These are phyloP conservation scores for Porcisia deanei DNA, from an alignment of 208 protist genomes.

Conservation along the genomic window DNA sequence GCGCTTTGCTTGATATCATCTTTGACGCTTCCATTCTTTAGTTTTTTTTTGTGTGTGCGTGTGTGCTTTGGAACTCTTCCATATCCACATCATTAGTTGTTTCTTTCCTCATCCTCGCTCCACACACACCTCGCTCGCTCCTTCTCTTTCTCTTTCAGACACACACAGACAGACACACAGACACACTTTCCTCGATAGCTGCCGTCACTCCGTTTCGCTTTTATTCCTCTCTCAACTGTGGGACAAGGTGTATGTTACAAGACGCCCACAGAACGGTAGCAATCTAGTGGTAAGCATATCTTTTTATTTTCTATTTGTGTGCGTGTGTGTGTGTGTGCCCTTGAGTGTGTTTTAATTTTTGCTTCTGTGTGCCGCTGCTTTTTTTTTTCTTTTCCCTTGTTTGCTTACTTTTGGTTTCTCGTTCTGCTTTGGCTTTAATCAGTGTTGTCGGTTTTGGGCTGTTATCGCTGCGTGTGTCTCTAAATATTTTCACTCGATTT, in stretches of 20 bases:
- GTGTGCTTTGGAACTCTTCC: neutral
- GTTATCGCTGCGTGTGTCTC: neutral
- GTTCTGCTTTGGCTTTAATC: neutral
- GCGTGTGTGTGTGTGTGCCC: neutral
- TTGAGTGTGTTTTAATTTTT: neutral
- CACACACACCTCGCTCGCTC: neutral
- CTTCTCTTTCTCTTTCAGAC: neutral
- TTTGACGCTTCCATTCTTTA: neutral
- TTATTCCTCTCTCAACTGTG: neutral
- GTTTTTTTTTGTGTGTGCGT: neutral
- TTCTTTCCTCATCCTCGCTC: too few relatives aligned
- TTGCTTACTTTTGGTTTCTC: neutral
- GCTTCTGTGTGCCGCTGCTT: neutral
- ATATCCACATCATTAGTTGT: too few relatives aligned
- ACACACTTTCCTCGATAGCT: neutral
- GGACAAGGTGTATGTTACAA: neutral
- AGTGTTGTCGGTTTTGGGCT: neutral
- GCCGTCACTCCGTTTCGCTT: neutral
- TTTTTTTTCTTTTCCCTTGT: neutral
- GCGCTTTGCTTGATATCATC: neutral
- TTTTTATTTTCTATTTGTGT: too few relatives aligned
- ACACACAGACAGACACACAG: too few relatives aligned
- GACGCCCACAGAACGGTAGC: neutral
- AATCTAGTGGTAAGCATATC: neutral
- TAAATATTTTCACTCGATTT: neutral